Evolutionary conservation across 371 early-diverging fungal species (phyloP), one percentile per base, ranked within the genome.

Genomic region (Conidiobolus incongruus): DNA sequence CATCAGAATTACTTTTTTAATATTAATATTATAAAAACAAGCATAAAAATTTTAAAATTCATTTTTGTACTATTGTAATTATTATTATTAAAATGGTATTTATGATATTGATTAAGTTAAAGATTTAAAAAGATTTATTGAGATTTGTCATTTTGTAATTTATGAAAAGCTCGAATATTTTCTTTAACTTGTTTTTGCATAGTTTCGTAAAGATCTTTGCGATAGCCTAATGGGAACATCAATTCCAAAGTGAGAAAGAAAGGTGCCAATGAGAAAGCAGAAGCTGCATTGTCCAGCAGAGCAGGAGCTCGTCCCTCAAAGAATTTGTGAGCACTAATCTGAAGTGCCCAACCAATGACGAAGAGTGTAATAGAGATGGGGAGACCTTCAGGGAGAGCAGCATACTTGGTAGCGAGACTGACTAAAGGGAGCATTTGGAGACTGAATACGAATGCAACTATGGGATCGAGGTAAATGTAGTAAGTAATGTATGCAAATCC

Each of bases 231-330:
- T 32, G 49, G 54, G 56, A 94, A 93, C 38, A 94, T 53, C n/a
- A 77, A 49, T 60, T 94, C 93, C 24, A 83, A 63, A 47, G 74
- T 88, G 3, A 93, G 90, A 61, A 94, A 94, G 56, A 90, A 81
- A 15, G 89, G 91, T 10, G 94, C 95, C 43, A 89, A 76, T 21
- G 89, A 77, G 21, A 91, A 42, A 2, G 95, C 91, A 70, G 90
- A 91, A 5, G 75, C 49, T 21, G 86, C 48, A 48, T 85, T 87
- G 46, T 92, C 88, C 31, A 81, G 42, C 30, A 94, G 54, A 22
- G 86, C 89, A 1, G 95, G 95, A 1, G 81, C 77, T 50, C 93
- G 72, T 49, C 74, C 77, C 51, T 94, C 95, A 22, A 64, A 72
- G 17, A 82, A 57, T 36, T 77, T 80, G 47, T 94, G 94, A 23